These are phyloP conservation scores for Stagonosporopsis cucurbitacearum DNA, from an alignment of 2,329 filamentous ascomycete genomes.

Conservation along the genomic window DNA sequence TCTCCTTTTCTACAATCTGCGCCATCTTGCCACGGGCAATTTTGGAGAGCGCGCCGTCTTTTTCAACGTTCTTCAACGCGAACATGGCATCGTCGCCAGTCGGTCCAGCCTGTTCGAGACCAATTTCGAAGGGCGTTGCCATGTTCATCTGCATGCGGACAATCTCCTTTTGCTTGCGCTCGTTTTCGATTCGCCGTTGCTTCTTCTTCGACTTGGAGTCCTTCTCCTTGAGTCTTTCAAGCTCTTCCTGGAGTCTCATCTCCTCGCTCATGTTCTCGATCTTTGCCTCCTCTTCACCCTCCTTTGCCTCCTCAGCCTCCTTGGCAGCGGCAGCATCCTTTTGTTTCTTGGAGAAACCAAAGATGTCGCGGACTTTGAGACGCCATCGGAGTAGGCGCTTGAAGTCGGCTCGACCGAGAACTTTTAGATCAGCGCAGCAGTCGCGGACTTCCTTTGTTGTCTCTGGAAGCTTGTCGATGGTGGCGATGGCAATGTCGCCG, in stretches of 20 bases:
- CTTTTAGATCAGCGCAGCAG: constrained; percentile 73
- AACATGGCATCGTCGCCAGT: constrained; percentile 86
- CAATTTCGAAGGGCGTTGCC: constrained; percentile 94
- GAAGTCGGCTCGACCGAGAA: constrained; percentile 93
- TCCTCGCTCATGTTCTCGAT: constrained; percentile 95
- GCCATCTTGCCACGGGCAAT: constrained; percentile 82
- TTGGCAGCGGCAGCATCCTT: constrained; percentile 55
- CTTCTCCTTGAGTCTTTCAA: constrained; percentile 81
- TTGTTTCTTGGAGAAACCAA: constrained; percentile 84
- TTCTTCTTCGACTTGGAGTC: constrained; percentile 79
- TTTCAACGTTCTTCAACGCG: constrained; percentile 80
- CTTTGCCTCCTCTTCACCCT: constrained; percentile 74
- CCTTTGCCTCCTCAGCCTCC: constrained; percentile 47
- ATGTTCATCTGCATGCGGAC: constrained; percentile 98
- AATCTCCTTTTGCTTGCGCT: constrained; percentile 92
- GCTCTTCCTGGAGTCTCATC: constrained; percentile 83
- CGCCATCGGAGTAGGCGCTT: constrained; percentile 89
- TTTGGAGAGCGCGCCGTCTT: constrained; percentile 71
- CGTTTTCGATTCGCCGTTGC: constrained; percentile 85
- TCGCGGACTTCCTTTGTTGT: constrained; percentile 67
- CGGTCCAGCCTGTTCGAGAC: constrained; percentile 83
- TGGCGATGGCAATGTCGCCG: constrained; percentile 81
- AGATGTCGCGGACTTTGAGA: constrained; percentile 85
- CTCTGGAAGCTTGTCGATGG: constrained; percentile 78
- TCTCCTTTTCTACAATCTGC: constrained; percentile 62